Percentiles rank a stretch among this genome's conserved stretches.
Evolutionary conservation across 2,329 filamentous ascomycete genomes (phyloP).

Genomic region (Calonectria crousiana): DNA sequence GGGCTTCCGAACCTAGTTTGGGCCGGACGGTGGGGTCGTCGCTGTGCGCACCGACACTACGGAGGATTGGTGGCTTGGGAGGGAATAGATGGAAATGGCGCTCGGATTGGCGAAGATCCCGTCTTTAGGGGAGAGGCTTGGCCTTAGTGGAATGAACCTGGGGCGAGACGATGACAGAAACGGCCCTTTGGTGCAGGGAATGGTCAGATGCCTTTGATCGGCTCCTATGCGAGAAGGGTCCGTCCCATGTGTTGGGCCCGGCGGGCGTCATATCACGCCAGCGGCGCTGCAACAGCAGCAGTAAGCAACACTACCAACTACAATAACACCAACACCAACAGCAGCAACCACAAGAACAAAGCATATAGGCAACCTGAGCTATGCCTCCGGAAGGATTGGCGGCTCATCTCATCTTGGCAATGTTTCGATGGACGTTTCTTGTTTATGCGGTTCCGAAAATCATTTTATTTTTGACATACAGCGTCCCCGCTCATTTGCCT

Average conservation of each 20-base stretch:
- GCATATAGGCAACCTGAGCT: neutral
- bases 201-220: conserved; percentile 12
- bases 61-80: conserved; percentile 8
- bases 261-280: conserved; percentile 3
- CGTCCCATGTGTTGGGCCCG: conserved; percentile 3
- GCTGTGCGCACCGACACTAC: neutral
- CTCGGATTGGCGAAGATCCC: conserved; percentile 14
- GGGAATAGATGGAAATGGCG: neutral
- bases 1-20: neutral
- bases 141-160: conserved; percentile 5
- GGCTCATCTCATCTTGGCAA: neutral
- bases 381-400: neutral
- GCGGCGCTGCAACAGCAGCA: neutral
- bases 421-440: neutral
- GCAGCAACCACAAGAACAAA: neutral
- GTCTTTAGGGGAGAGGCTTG: neutral
- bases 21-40: neutral
- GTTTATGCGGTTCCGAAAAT: neutral
- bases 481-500: neutral
- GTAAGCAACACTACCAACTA: no score
- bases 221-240: neutral
- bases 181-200: conserved; percentile 2
- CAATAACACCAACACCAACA: neutral
- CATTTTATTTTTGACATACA: conserved; percentile 4
- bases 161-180: conserved; percentile 6